These are phyloP conservation scores for Xylaria multiplex DNA, from an alignment of 2,329 filamentous ascomycete genomes.

Conservation along the genomic window DNA sequence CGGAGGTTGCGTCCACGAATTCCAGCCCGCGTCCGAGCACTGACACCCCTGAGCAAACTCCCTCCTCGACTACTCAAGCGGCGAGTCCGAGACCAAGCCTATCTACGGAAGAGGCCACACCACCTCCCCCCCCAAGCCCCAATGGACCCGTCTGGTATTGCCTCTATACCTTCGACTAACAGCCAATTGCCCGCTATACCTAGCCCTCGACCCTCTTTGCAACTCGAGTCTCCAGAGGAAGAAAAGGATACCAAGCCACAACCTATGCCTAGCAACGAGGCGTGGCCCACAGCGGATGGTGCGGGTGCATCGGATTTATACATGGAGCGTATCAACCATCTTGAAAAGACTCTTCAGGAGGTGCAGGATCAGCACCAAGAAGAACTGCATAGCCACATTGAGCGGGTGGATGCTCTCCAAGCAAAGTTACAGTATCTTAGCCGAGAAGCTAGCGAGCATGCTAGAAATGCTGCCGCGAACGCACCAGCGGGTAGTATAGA, in stretches of 20 bases:
- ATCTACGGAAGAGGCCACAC: conserved; percentile 38
- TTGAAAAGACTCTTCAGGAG: conserved; percentile 51
- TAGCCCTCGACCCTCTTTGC: conserved; percentile 35
- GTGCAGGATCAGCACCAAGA: conserved; percentile 73
- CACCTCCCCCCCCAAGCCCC: conserved; percentile 2
- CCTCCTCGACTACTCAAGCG: conserved; percentile 20
- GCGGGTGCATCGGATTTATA: conserved; percentile 51
- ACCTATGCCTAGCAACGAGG: neutral
- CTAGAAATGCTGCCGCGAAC: conserved; percentile 72
- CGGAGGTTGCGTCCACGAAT: conserved; percentile 48
- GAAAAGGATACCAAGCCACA: conserved; percentile 14
- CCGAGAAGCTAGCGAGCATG: conserved; percentile 79
- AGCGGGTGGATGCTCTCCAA: conserved; percentile 91
- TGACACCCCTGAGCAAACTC: conserved; percentile 46
- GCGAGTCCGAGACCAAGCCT: conserved; percentile 38
- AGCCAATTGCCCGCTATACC: conserved; percentile 14
- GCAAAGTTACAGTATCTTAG: conserved; percentile 90
- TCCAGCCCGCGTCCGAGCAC: conserved; percentile 56
- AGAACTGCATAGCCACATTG: conserved; percentile 83
- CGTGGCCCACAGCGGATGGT: conserved; percentile 16
- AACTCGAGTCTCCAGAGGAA: conserved; percentile 32
- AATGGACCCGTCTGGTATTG: neutral
- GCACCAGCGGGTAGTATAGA: conserved; percentile 74
- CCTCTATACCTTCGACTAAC: conserved; percentile 12
- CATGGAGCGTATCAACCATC: conserved; percentile 51